A percentile compares a stretch with the other conserved stretches of the same genome.
phyloP scores from a whole-genome alignment of 2,329 filamentous ascomycete genomes.

The Aspergillus sp. region DNA sequence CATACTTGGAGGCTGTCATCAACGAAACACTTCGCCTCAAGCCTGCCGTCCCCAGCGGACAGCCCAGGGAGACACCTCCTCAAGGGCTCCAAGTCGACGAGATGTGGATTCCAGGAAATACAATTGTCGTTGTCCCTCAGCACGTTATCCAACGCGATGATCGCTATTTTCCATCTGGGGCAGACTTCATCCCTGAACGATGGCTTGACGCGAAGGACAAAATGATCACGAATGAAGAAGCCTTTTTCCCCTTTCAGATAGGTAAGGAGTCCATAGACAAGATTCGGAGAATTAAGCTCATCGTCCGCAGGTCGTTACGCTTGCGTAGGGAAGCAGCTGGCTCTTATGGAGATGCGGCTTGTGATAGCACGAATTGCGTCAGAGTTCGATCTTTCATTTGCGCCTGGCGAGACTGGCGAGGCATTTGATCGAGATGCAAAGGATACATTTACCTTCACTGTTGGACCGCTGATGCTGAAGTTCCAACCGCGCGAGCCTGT shows the following conservation, averaged over 20 bases:
- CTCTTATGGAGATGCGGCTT: constrained; percentile 1
- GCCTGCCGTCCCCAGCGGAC: constrained; percentile 38
- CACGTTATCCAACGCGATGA: constrained; percentile 9
- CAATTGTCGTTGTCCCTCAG: constrained; percentile 7
- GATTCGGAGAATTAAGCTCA: too few relatives aligned
- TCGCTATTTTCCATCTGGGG: not conserved
- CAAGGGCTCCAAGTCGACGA: constrained; percentile 23
- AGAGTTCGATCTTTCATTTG: constrained; percentile 1
- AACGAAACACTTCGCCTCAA: constrained; percentile 41
- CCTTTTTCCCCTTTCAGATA: constrained; percentile 2
- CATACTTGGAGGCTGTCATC: constrained; percentile 29
- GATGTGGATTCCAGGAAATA: constrained; percentile 10
- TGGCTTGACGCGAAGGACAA: not conserved
- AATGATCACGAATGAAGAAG: not conserved
- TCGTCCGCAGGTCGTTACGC: not conserved
- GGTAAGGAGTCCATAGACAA: not conserved
- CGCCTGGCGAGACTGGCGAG: not conserved
- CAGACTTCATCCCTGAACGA: constrained; percentile 8
- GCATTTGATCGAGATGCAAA: constrained; percentile 1
- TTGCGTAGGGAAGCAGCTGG: constrained; percentile 4
- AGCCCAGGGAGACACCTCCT: constrained; percentile 39
- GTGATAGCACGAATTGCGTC: not conserved
- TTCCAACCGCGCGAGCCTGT: not conserved
- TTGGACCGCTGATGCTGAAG: not conserved
- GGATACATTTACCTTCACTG: constrained; percentile 1